A percentile compares a stretch with the other conserved stretches of the same genome.
Conservation (phyloP, 2,329 filamentous ascomycete species). For the Penicillium sp. region DNA sequence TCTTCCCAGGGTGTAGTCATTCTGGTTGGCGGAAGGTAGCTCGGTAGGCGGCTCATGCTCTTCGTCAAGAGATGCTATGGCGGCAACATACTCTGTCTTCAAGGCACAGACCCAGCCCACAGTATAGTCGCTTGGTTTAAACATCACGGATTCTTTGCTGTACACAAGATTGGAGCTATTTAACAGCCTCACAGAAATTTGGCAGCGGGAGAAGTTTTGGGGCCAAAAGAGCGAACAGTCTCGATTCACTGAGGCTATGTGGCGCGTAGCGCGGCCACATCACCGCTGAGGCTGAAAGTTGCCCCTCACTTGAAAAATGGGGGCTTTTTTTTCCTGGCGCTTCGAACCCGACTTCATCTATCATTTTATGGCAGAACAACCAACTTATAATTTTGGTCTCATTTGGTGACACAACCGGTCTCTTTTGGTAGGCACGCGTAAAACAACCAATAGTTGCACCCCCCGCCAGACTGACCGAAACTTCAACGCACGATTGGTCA, state of each 20-base stretch:
- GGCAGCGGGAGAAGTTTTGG: neutral
- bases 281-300: neutral
- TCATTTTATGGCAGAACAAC: neutral
- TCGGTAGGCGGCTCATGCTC: constrained; percentile 27
- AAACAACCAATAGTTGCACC: neutral
- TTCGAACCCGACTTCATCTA: neutral
- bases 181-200: neutral
- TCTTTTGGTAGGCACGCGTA: neutral
- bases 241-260: neutral
- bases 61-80: constrained; percentile 43
- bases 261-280: neutral
- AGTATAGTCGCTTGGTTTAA: constrained; percentile 29
- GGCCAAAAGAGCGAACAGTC: neutral
- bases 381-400: neutral
- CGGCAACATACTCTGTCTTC: constrained; percentile 38
- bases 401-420: neutral
- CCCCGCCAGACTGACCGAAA: neutral
- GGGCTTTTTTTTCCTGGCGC: neutral
- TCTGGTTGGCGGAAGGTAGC: constrained; percentile 22
- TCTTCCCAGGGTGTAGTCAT: constrained; percentile 32
- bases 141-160: neutral
- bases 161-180: neutral
- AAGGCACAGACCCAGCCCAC: constrained; percentile 51
- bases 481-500: neutral
- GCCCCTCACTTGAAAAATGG: neutral